Evolutionary conservation across 148 eudicot genomes (phyloP).

Genomic region (Agrostemma githago): DNA sequence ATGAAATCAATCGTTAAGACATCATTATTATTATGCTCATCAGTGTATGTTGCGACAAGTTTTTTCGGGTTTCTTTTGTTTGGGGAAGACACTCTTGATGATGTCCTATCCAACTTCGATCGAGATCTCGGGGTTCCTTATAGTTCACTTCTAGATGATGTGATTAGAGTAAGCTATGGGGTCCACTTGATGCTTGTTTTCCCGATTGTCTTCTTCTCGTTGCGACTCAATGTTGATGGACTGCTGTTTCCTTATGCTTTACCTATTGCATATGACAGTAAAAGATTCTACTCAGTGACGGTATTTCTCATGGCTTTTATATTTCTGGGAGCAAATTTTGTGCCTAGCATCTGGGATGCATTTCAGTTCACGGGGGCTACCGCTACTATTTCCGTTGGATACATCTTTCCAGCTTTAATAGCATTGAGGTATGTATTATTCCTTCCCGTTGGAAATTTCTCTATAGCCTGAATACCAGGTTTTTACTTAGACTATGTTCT

Average conservation of each 20-base stretch:
- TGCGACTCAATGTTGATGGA: slow-evolving; percentile 75
- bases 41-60: slow-evolving; percentile 62
- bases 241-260: slow-evolving; percentile 58
- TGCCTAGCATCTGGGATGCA: slow-evolving; percentile 81
- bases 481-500: background rate
- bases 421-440: slow-evolving; percentile 56
- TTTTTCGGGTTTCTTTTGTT: slow-evolving; percentile 77
- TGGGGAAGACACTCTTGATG: slow-evolving; percentile 63
- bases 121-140: slow-evolving; percentile 72
- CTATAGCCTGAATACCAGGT: background rate
- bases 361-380: slow-evolving; percentile 86
- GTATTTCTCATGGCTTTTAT: slow-evolving; percentile 51
- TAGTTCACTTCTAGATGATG: slow-evolving; percentile 62
- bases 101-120: slow-evolving; percentile 81
- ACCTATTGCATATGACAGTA: slow-evolving; percentile 50
- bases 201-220: slow-evolving; percentile 70
- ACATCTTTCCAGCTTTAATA: slow-evolving; percentile 69
- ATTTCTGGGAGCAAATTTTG: slow-evolving; percentile 62
- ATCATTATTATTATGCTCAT: slow-evolving; percentile 55
- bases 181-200: slow-evolving; percentile 86
- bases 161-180: slow-evolving; percentile 68
- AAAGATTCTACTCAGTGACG: slow-evolving; percentile 46
- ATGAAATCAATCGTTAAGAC: slow-evolving; percentile 63
- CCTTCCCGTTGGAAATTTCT: background rate
- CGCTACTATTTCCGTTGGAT: slow-evolving; percentile 73